Evolutionary conservation across 192 early-diverging fungal genomes (phyloP).

Genomic region (Coemansia sp.): DNA sequence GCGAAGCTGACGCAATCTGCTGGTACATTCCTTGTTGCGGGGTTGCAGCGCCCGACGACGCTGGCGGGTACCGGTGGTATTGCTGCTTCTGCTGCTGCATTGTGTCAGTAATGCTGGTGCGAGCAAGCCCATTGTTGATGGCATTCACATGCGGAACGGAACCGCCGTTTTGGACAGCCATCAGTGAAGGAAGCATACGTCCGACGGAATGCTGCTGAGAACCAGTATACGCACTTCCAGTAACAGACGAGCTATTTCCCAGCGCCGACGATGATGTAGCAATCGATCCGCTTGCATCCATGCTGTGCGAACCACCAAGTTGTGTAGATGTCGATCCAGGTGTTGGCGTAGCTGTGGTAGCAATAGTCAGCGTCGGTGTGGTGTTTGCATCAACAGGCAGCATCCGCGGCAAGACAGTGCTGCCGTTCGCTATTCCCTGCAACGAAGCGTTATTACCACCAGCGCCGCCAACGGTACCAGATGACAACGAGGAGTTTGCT

Average conservation of each 20-base stretch:
- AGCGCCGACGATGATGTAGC: background rate
- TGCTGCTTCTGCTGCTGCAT: slow-evolving; percentile 24
- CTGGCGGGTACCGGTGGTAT: slow-evolving; percentile 2
- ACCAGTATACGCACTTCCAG: background rate
- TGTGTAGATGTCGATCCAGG: slow-evolving; percentile 43
- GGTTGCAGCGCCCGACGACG: background rate
- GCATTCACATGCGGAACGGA: background rate
- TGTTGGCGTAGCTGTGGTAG: slow-evolving; percentile 47
- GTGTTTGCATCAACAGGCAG: slow-evolving; percentile 40
- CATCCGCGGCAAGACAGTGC: slow-evolving; percentile 12
- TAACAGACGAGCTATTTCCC: slow-evolving; percentile 1
- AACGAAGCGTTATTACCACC: background rate
- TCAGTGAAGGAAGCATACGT: slow-evolving; percentile 47
- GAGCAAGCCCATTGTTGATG: slow-evolving; percentile 26
- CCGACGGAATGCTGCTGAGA: slow-evolving; percentile 34
- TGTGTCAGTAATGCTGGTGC: slow-evolving; percentile 22
- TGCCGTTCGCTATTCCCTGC: slow-evolving; percentile 6
- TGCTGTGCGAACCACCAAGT: slow-evolving; percentile 30
- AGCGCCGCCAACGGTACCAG: background rate
- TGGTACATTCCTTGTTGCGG: slow-evolving; percentile 9
- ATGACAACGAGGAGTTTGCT: background rate
- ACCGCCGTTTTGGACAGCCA: background rate
- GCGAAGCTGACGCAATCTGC: slow-evolving; percentile 18
- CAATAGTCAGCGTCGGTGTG: slow-evolving; percentile 46
- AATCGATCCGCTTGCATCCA: slow-evolving; percentile 28